Percentiles rank a stretch among this genome's conserved stretches.
phyloP scores from a whole-genome alignment of 2,329 filamentous ascomycete species.

The Coleophoma cylindrospora region DNA sequence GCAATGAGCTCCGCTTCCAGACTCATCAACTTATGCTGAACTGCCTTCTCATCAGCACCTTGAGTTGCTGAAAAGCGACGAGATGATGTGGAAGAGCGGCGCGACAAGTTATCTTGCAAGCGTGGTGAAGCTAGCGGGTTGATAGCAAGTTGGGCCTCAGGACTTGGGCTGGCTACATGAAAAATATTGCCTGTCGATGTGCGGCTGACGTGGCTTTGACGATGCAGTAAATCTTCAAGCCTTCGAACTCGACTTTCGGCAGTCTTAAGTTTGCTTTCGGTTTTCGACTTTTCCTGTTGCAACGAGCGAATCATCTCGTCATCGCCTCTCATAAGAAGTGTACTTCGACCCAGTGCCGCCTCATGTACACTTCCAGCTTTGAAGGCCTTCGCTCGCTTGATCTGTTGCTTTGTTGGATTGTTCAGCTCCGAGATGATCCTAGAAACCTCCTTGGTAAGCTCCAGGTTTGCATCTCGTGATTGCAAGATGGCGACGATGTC shows the following conservation, averaged over 20 bases:
- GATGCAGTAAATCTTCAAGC: slow-evolving; percentile 86
- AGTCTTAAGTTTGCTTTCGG: slow-evolving; percentile 72
- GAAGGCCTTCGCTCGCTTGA: slow-evolving; percentile 84
- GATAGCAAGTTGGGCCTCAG: slow-evolving; percentile 43
- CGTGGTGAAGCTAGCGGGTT: slow-evolving; percentile 25
- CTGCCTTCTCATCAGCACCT: slow-evolving; percentile 52
- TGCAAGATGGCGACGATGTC: slow-evolving; percentile 66
- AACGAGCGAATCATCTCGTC: slow-evolving; percentile 74
- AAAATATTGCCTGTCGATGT: slow-evolving; percentile 51
- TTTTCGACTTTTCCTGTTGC: slow-evolving; percentile 75
- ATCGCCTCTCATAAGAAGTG: slow-evolving; percentile 78
- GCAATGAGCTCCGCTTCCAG: slow-evolving; percentile 75
- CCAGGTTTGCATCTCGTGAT: slow-evolving; percentile 58
- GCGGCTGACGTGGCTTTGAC: slow-evolving; percentile 61
- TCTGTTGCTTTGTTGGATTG: slow-evolving; percentile 78
- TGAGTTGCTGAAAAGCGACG: slow-evolving; percentile 57
- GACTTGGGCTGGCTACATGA: slow-evolving; percentile 39
- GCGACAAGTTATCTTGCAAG: slow-evolving; percentile 39
- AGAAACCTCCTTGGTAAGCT: slow-evolving; percentile 64
- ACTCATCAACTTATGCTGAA: slow-evolving; percentile 55
- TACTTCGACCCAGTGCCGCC: slow-evolving; percentile 79
- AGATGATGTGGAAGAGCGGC: slow-evolving; percentile 55
- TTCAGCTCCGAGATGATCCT: slow-evolving; percentile 76
- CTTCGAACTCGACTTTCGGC: slow-evolving; percentile 86
- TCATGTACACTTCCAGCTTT: slow-evolving; percentile 96